phyloP scores from a whole-genome alignment of 2,329 filamentous ascomycete genomes.

The Colletotrichum sp. region DNA sequence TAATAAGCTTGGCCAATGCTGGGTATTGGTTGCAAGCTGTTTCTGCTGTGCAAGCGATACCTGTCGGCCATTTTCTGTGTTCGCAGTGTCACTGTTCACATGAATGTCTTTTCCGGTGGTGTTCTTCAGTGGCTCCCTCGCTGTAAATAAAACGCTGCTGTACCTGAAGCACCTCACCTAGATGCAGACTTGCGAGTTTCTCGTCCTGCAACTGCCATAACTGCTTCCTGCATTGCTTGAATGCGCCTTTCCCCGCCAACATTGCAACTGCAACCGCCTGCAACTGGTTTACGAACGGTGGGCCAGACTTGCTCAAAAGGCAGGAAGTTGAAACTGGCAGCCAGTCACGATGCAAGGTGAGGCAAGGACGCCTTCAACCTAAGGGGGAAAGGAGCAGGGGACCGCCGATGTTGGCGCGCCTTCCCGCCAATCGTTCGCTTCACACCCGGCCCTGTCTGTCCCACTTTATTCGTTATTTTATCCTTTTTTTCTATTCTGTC shows the following conservation, averaged over 20 bases:
- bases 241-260: not conserved
- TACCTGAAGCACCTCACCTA: not conserved
- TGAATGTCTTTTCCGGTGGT: not conserved
- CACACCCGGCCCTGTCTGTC: not conserved
- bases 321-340: not conserved
- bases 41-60: not conserved
- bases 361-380: not conserved
- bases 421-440: not conserved
- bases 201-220: not conserved
- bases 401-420: not conserved
- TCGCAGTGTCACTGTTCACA: not conserved
- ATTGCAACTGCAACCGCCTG: not conserved
- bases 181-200: not conserved
- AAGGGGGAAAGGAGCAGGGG: not conserved
- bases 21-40: not conserved
- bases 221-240: not conserved
- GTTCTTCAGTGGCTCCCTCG: not conserved
- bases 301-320: not conserved
- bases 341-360: not conserved
- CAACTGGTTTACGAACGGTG: not conserved
- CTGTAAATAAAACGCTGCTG: not conserved
- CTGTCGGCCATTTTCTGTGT: not conserved
- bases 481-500: not conserved
- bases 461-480: not conserved
- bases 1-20: not conserved